Evolutionary conservation across 306 rosid genomes (phyloP), one percentile per base, ranked within the genome.

Genomic region (cucumber (Cucumis sativus)): DNA sequence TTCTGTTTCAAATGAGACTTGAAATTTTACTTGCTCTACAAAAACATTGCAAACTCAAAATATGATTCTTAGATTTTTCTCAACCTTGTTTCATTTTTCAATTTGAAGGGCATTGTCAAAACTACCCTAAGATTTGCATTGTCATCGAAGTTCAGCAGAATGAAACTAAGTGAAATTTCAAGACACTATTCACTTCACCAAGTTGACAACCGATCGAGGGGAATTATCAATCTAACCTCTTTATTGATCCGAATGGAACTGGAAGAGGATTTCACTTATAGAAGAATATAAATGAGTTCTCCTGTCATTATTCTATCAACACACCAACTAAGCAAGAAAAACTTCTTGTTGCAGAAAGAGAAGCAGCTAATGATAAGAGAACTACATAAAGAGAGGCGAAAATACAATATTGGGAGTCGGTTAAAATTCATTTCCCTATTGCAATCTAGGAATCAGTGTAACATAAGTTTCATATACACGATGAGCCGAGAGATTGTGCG

Each of bases 191-290:
- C 72, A 90, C 92, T 10, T 91, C 72, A 90, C 92, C 68, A 30
- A 13, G 40, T 25, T 9, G 40, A 61, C 66, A 61, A 15, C 7
- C 6, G 5, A 8, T 13, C 41, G 15, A 28, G 20, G 15, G 73
- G 12, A 40, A 18, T 39, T 35, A 37, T 65, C 51, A 65, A 65
- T 17, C 51, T 47, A 17, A 17, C 37, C 20, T 69, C 17, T 21
- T 69, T 41, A 47, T 49, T 71, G 25, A 25, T 71, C 59, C 41
- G 30, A 62, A 61, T 61, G 41, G 35, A 69, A 69, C 51, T 10
- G 93, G 78, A 90, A 87, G 82, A 90, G 40, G 82, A 93, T 92
- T 74, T 94, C 96, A 66, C 87, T 87, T 45, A 14, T 47, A 15
- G 20, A 70, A 79, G 63, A 76, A 76, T 21, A 18, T 21, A 76